These are phyloP conservation scores for Yarrowia deformans DNA, from an alignment of 805 yeast genomes.

Conservation along the genomic window DNA sequence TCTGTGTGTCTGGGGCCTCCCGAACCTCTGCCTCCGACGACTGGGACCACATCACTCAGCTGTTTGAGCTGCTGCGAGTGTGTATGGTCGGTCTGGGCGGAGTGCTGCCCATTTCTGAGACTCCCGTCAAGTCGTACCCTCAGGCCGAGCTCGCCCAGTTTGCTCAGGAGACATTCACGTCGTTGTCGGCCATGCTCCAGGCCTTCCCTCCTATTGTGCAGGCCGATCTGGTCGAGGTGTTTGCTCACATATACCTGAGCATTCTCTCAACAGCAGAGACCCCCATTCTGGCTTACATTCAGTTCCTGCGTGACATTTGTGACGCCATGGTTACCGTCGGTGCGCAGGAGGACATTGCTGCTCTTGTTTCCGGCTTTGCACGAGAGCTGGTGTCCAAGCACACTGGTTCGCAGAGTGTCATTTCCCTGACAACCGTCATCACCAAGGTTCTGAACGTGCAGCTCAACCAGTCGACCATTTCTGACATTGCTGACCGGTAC, in stretches of 20 bases:
- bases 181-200: conserved; percentile 67
- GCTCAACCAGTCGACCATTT: conserved; percentile 3
- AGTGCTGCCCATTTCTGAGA: conserved; percentile 43
- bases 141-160: conserved; percentile 19
- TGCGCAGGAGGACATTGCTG: conserved; percentile 14
- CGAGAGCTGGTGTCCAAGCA: conserved; percentile 24
- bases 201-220: conserved; percentile 72
- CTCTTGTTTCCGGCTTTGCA: conserved; percentile 11
- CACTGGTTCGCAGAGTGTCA: conserved; percentile 20
- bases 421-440: conserved; percentile 33
- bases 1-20: conserved; percentile 51
- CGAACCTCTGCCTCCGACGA: conserved; percentile 48
- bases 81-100: conserved; percentile 65
- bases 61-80: conserved; percentile 81
- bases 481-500: conserved; percentile 23
- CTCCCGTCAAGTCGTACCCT: conserved; percentile 32
- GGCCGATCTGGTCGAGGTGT: conserved; percentile 58
- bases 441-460: conserved; percentile 26
- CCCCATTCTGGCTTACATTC: conserved; percentile 34
- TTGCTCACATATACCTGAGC: conserved; percentile 23
- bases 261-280: conserved; percentile 16
- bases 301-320: conserved; percentile 28
- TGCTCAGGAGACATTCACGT: conserved; percentile 42
- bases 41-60: conserved; percentile 69
- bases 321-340: conserved; percentile 25